A percentile compares a stretch with the other conserved stretches of the same genome.
phyloP scores from a whole-genome alignment of 371 early-diverging fungal species.

The Apophysomyces elegans region DNA sequence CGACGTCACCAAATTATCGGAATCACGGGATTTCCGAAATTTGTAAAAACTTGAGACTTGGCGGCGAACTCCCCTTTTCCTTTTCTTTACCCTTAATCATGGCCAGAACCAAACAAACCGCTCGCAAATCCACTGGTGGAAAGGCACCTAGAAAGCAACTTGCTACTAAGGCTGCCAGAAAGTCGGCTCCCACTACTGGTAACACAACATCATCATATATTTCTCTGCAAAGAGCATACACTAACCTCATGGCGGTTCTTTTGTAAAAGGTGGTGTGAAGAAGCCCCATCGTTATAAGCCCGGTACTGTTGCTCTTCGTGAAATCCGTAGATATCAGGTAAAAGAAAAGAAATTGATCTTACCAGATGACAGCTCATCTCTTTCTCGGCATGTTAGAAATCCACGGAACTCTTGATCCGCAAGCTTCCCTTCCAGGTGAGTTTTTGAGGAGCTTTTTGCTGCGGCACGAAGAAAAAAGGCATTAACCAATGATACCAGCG shows the following conservation, averaged over 20 bases:
- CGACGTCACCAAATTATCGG: background rate
- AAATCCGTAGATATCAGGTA: constrained; percentile 94
- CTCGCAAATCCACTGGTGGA: constrained; percentile 98
- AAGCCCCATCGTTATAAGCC: constrained; percentile 86
- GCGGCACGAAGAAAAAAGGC: background rate
- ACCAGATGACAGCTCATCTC: constrained; percentile 9
- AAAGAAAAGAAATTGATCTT: background rate
- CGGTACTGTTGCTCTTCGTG: constrained; percentile 90
- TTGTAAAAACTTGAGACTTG: background rate
- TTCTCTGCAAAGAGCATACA: background rate
- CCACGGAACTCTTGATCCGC: constrained; percentile 95
- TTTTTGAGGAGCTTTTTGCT: background rate
- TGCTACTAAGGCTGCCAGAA: constrained; percentile 87
- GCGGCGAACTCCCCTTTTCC: background rate
- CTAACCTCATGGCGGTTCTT: constrained; percentile 1
- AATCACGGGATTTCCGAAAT: background rate
- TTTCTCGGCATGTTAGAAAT: constrained; percentile 58
- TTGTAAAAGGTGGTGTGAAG: constrained; percentile 52
- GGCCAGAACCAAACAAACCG: constrained; percentile 98
- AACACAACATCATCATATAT: constrained; percentile 11
- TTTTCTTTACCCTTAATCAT: constrained; percentile 43
- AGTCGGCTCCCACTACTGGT: constrained; percentile 45
- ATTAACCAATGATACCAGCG: constrained; percentile 36
- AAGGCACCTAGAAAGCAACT: constrained; percentile 97
- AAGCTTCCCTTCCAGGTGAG: constrained; percentile 95